Conservation (phyloP, 2,329 filamentous ascomycete genomes). For the Colletotrichum phormii region DNA sequence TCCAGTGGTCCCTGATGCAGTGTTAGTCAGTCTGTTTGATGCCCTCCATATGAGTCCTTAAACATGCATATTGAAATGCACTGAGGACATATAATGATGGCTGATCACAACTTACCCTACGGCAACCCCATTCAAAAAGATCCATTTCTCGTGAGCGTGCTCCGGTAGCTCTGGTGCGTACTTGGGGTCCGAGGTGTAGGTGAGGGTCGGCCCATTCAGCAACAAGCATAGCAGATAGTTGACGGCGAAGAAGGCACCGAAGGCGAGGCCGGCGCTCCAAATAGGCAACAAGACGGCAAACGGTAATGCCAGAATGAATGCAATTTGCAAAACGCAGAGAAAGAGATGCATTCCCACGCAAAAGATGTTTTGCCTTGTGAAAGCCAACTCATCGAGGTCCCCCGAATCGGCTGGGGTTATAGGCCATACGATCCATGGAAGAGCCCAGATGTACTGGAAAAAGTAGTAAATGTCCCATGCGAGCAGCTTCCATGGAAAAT, state of each 20-base stretch:
- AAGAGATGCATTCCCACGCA: conserved; percentile 69
- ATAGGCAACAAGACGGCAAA: conserved; percentile 59
- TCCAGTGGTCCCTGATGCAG: conserved; percentile 68
- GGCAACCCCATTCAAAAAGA: conserved; percentile 81
- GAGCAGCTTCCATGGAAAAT: conserved; percentile 63
- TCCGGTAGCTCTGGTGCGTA: conserved; percentile 61
- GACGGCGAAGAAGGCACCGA: conserved; percentile 58
- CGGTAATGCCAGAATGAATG: conserved; percentile 70
- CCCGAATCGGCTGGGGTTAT: conserved; percentile 63
- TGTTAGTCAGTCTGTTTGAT: conserved; percentile 4
- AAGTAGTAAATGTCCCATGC: conserved; percentile 66
- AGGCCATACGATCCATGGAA: conserved; percentile 73
- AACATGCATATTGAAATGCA: neutral
- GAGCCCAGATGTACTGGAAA: conserved; percentile 64
- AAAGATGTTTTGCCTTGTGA: conserved; percentile 66
- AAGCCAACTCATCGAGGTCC: conserved; percentile 73
- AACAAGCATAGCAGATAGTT: conserved; percentile 65
- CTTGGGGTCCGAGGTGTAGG: conserved; percentile 64
- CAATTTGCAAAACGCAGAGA: conserved; percentile 68
- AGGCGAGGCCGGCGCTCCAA: conserved; percentile 56
- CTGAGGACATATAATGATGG: neutral
- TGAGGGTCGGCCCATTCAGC: conserved; percentile 62
- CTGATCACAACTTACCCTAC: conserved; percentile 59
- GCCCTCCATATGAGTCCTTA: neutral
- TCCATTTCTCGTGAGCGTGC: conserved; percentile 76